Conservation (phyloP, 768 basidiomycete genomes). For the Hericium erinaceus region DNA sequence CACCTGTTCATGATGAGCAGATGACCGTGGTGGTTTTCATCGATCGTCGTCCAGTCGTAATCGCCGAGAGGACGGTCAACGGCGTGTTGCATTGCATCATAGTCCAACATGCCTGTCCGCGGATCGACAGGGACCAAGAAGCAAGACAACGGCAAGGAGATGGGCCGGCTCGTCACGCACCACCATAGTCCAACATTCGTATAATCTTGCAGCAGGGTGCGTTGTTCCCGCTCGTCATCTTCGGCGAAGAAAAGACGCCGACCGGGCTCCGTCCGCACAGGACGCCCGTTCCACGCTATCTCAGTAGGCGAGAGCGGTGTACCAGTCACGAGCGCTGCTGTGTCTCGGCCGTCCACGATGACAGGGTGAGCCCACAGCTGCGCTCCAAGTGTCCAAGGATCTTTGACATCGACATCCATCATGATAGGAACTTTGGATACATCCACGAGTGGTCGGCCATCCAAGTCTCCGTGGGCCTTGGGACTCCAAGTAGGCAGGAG, state of each 20-base stretch:
- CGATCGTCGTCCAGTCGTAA: constrained; percentile 46
- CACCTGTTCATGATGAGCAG: constrained; percentile 47
- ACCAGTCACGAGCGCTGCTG: constrained; percentile 63
- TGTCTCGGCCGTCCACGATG: constrained; percentile 35
- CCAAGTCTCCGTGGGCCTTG: constrained; percentile 43
- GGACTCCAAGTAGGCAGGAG: constrained; percentile 60
- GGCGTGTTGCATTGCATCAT: constrained; percentile 40
- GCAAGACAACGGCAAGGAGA: constrained; percentile 41
- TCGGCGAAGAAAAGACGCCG: constrained; percentile 30
- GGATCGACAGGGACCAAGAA: constrained; percentile 60
- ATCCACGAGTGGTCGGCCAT: constrained; percentile 36
- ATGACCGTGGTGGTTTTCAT: constrained; percentile 38
- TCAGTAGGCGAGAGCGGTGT: constrained; percentile 41
- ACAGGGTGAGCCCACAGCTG: constrained; percentile 59
- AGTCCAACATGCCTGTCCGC: constrained; percentile 42
- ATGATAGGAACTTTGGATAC: constrained; percentile 39
- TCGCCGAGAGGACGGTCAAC: constrained; percentile 41
- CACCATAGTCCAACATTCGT: constrained; percentile 54
- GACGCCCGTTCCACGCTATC: constrained; percentile 27
- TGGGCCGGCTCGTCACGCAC: constrained; percentile 50
- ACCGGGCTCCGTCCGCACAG: constrained; percentile 28
- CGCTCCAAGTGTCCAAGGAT: constrained; percentile 55
- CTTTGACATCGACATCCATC: constrained; percentile 51
- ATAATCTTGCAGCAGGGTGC: constrained; percentile 52
- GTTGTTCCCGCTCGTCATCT: constrained; percentile 36